These are phyloP conservation scores for Tuber indicum DNA, from an alignment of 495 filamentous ascomycete species.

Conservation along the genomic window DNA sequence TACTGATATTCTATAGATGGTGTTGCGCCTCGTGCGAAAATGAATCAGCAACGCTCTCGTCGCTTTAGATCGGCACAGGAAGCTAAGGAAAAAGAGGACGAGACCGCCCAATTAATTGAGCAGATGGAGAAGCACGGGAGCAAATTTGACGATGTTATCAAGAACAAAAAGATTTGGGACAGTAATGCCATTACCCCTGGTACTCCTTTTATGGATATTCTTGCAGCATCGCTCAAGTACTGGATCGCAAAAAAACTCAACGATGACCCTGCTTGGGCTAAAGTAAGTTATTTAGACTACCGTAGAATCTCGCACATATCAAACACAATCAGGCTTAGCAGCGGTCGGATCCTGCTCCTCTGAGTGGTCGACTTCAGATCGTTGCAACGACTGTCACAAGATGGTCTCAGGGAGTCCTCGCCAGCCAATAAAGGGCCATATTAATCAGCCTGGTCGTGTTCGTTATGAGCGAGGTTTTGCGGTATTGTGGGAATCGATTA, in stretches of 20 bases:
- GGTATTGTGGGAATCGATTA: slow-evolving; percentile 3
- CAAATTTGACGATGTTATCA: slow-evolving; percentile 55
- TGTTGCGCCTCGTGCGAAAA: slow-evolving; percentile 97
- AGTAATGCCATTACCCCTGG: slow-evolving; percentile 97
- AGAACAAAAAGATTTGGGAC: slow-evolving; percentile 86
- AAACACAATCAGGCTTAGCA: too few species aligned
- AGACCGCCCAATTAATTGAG: slow-evolving; percentile 78
- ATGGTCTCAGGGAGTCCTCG: too few species aligned
- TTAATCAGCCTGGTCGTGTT: too few species aligned
- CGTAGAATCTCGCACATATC: not conserved
- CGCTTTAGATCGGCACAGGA: slow-evolving; percentile 93
- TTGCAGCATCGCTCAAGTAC: slow-evolving; percentile 84
- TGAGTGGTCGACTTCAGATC: too few species aligned
- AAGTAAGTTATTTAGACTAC: slow-evolving; percentile 45
- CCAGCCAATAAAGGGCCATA: too few species aligned
- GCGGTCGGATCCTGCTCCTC: too few species aligned
- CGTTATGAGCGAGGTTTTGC: too few species aligned
- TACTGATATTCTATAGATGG: slow-evolving; percentile 45
- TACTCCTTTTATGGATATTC: slow-evolving; percentile 97
- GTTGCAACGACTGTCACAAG: too few species aligned
- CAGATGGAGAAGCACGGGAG: slow-evolving; percentile 65
- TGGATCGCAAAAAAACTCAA: slow-evolving; percentile 97
- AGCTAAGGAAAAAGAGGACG: slow-evolving; percentile 85
- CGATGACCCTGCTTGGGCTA: slow-evolving; percentile 92
- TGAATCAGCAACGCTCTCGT: slow-evolving; percentile 97